Evolutionary conservation across 169 alveolate species (phyloP).

Genomic region (Eimeria sp.): DNA sequence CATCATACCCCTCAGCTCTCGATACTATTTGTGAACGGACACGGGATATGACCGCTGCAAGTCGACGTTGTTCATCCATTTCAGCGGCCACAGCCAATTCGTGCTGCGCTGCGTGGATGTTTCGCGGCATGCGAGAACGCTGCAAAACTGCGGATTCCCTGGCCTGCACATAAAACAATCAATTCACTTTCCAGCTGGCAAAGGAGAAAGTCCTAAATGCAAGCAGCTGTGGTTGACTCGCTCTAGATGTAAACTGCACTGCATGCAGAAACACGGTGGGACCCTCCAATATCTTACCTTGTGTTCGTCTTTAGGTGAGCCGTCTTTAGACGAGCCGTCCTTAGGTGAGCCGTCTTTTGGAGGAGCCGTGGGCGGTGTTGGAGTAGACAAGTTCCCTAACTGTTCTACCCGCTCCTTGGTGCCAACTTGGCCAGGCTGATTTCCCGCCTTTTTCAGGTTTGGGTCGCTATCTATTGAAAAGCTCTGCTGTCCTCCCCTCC

Average conservation of each 20-base stretch:
- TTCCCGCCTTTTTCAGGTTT: neutral
- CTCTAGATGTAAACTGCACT: neutral
- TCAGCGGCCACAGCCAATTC: conserved; percentile 15
- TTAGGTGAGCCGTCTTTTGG: conserved; percentile 12
- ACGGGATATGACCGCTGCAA: conserved; percentile 31
- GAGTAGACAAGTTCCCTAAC: neutral
- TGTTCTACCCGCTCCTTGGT: neutral
- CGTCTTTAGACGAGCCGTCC: neutral
- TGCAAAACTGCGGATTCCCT: neutral
- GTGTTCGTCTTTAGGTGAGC: neutral
- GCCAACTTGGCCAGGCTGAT: neutral
- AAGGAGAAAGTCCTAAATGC: neutral
- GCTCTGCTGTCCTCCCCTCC: neutral
- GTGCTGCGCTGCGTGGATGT: conserved; percentile 24
- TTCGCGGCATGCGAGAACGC: conserved; percentile 15
- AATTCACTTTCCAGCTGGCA: neutral
- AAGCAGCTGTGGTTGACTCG: neutral
- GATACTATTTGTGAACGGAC: conserved; percentile 32
- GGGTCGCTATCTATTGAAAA: neutral
- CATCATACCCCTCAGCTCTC: conserved; percentile 19
- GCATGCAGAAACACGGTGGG: neutral
- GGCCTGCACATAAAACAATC: neutral
- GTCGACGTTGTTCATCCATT: conserved; percentile 27
- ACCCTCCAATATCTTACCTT: neutral
- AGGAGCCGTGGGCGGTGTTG: conserved; percentile 55